Percentiles rank a stretch among this genome's conserved stretches.
phyloP scores from a whole-genome alignment of 805 yeast species.

The Blastobotrys parvus region DNA sequence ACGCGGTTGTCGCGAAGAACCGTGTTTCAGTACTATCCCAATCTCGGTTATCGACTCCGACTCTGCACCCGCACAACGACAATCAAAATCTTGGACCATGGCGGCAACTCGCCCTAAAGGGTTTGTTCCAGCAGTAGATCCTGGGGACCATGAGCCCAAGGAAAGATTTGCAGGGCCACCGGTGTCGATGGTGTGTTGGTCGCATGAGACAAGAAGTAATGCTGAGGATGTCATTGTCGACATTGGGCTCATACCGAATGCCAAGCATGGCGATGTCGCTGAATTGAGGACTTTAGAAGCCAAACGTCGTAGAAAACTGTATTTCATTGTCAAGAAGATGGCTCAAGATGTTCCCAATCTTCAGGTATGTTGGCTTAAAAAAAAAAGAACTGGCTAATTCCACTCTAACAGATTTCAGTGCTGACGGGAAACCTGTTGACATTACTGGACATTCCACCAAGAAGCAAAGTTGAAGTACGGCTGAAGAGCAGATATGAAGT shows the following conservation, averaged over 20 bases:
- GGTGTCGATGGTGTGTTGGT: constrained; percentile 25
- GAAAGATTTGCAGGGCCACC: constrained; percentile 12
- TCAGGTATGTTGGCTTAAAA: constrained; percentile 9
- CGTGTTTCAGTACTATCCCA: too few species aligned
- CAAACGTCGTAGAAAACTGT: constrained; percentile 20
- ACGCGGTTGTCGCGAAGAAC: too few species aligned
- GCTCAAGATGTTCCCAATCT: constrained; percentile 18
- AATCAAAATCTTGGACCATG: too few species aligned
- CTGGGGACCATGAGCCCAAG: constrained; percentile 5
- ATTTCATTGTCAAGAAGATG: constrained; percentile 19
- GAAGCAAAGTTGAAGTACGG: constrained; percentile 57
- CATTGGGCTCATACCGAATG: constrained; percentile 41
- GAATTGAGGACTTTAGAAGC: constrained; percentile 37
- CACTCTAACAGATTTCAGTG: constrained; percentile 15
- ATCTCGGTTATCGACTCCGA: not conserved
- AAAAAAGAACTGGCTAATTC: not conserved
- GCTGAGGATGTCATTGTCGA: constrained; percentile 57
- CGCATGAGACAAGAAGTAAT: constrained; percentile 62
- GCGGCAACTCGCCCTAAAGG: constrained; percentile 8
- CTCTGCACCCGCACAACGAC: too few species aligned
- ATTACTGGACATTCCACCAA: constrained; percentile 51
- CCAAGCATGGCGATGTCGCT: constrained; percentile 67
- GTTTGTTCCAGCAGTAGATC: constrained; percentile 14
- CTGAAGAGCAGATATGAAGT: constrained; percentile 37
- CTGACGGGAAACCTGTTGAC: constrained; percentile 15